Evolutionary conservation across 1,284 basidiomycete genomes (phyloP).

Genomic region (Afroboletus lepidellus): DNA sequence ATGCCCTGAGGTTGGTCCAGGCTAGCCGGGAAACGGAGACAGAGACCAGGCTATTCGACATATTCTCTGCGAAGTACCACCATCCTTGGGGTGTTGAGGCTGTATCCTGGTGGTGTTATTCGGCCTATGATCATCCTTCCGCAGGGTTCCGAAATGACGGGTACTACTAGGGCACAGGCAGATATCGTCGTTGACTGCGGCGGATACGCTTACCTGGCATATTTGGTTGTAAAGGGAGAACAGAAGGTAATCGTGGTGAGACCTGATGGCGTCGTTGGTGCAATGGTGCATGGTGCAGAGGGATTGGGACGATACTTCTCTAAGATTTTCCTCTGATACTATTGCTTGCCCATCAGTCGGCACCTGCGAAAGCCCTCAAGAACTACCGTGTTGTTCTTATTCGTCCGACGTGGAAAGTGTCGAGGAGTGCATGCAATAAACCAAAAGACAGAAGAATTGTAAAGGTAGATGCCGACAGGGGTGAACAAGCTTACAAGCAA

Average conservation of each 20-base stretch:
- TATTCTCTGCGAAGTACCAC: background rate
- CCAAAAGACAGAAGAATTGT: too few relatives aligned
- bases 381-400: too few relatives aligned
- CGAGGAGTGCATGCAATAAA: too few relatives aligned
- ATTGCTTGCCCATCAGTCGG: too few relatives aligned
- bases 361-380: too few relatives aligned
- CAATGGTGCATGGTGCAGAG: background rate
- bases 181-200: background rate
- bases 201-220: background rate
- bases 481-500: too few relatives aligned
- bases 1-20: background rate
- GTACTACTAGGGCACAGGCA: background rate
- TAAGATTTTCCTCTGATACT: too few relatives aligned
- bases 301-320: background rate
- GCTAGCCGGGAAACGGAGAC: background rate
- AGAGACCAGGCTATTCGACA: background rate
- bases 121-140: background rate
- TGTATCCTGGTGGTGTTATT: background rate
- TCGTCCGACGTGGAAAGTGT: too few relatives aligned
- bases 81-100: background rate
- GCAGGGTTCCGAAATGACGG: background rate
- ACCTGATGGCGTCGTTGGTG: background rate
- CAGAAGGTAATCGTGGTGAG: background rate
- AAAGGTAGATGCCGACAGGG: too few relatives aligned
- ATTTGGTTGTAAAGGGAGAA: background rate